A percentile compares a stretch with the other conserved stretches of the same genome.
Conservation (phyloP, 805 yeast species). For the Tetrapisispora fleetii region DNA sequence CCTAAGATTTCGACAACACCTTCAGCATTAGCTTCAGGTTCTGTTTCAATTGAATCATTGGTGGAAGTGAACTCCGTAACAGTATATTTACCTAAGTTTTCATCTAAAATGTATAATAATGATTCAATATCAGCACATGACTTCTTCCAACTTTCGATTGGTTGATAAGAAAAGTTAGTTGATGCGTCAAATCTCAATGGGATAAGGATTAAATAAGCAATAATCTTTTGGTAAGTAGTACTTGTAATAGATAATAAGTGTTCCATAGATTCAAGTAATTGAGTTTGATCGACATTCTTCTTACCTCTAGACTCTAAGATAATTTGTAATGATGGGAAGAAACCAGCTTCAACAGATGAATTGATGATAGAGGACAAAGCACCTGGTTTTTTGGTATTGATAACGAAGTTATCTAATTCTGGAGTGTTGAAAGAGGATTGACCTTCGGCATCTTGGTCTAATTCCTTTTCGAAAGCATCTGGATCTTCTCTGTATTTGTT, state of each 20-base stretch:
- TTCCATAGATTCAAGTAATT: constrained; percentile 68
- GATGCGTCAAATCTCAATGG: constrained; percentile 82
- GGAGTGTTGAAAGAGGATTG: constrained; percentile 25
- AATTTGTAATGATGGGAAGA: constrained; percentile 63
- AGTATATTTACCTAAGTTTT: constrained; percentile 45
- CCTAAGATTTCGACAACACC: constrained; percentile 76
- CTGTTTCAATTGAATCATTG: constrained; percentile 68
- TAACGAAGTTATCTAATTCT: constrained; percentile 14
- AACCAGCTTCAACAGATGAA: constrained; percentile 34
- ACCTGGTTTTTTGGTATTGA: constrained; percentile 15
- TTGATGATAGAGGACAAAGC: constrained; percentile 25
- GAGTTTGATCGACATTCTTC: constrained; percentile 76
- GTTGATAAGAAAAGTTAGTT: constrained; percentile 58
- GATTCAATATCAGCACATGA: constrained; percentile 52
- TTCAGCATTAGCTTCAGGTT: constrained; percentile 47
- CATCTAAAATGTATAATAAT: constrained; percentile 61
- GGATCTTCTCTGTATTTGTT: constrained; percentile 59
- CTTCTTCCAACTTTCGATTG: constrained; percentile 69
- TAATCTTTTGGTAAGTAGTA: constrained; percentile 64
- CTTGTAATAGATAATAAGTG: constrained; percentile 41
- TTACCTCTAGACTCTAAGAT: constrained; percentile 90
- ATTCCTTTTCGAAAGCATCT: constrained; percentile 55
- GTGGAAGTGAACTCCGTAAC: constrained; percentile 66
- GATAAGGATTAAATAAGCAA: constrained; percentile 68
- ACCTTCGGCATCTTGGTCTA: constrained; percentile 26